Conservation (phyloP, 257 asterid genomes). For the Nicotiana sylvestris region DNA sequence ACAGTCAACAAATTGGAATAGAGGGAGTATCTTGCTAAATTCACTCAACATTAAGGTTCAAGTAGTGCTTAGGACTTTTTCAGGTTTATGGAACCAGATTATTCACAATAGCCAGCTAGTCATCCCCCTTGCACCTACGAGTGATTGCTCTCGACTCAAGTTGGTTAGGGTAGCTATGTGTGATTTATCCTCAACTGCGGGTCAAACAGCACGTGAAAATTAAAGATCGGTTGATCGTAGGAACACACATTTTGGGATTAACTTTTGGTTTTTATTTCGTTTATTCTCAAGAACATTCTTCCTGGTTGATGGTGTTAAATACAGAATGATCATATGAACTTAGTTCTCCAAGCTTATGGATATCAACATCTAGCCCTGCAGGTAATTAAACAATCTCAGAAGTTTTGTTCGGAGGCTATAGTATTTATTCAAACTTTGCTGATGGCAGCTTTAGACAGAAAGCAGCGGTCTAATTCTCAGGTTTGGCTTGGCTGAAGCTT, state of each 20-base stretch:
- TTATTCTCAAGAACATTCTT: not conserved
- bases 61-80: not conserved
- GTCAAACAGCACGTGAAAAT: not conserved
- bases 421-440: conserved; percentile 63
- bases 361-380: conserved; percentile 21
- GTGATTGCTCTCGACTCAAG: not conserved
- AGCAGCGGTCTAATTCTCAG: conserved; percentile 45
- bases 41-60: not conserved
- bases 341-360: not conserved
- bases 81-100: not conserved
- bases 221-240: not conserved
- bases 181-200: not conserved
- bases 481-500: conserved; percentile 34
- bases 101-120: not conserved
- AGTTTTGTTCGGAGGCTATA: conserved; percentile 83
- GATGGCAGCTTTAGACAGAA: conserved; percentile 58
- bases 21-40: not conserved
- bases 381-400: conserved; percentile 62
- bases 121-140: not conserved
- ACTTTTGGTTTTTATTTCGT: not conserved
- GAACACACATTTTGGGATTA: not conserved
- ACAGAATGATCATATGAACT: not conserved
- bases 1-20: not conserved
- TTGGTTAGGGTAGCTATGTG: not conserved
- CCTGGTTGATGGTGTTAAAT: not conserved